Percentiles rank a stretch among this genome's conserved stretches.
Evolutionary conservation across 2,329 filamentous ascomycete species (phyloP).

Genomic region (Curvularia sp.): DNA sequence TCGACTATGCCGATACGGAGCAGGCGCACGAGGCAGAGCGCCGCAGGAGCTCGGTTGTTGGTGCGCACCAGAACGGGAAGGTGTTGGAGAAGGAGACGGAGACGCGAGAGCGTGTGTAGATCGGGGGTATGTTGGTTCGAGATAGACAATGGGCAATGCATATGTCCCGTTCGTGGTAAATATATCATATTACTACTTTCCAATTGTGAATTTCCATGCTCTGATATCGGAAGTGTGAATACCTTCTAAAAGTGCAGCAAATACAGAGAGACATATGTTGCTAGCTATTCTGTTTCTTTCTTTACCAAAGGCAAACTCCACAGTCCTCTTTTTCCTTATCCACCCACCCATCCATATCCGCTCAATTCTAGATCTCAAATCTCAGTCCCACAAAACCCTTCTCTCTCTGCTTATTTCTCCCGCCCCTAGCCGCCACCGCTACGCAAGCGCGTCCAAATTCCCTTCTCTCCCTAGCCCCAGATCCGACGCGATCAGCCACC

Average conservation of each 20-base stretch:
- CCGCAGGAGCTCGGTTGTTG: slow-evolving; percentile 38
- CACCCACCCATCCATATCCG: too few relatives aligned
- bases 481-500: too few relatives aligned
- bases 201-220: background rate
- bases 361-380: too few relatives aligned
- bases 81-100: slow-evolving; percentile 8
- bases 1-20: slow-evolving; percentile 56
- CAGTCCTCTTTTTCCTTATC: background rate
- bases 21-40: slow-evolving; percentile 40
- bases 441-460: too few relatives aligned
- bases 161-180: too few relatives aligned
- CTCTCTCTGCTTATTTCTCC: too few relatives aligned
- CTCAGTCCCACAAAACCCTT: too few relatives aligned
- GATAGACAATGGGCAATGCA: background rate
- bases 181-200: background rate
- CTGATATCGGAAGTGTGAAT: background rate
- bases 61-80: slow-evolving; percentile 13
- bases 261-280: background rate
- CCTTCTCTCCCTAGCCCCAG: too few relatives aligned
- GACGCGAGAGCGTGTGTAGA: slow-evolving; percentile 12
- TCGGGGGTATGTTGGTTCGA: background rate
- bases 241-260: background rate
- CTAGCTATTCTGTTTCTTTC: background rate
- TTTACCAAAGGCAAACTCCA: background rate
- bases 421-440: too few relatives aligned